Base-by-base conservation (phyloP, 2,329 filamentous ascomycete species). In the Neurospora sp. region DNA sequence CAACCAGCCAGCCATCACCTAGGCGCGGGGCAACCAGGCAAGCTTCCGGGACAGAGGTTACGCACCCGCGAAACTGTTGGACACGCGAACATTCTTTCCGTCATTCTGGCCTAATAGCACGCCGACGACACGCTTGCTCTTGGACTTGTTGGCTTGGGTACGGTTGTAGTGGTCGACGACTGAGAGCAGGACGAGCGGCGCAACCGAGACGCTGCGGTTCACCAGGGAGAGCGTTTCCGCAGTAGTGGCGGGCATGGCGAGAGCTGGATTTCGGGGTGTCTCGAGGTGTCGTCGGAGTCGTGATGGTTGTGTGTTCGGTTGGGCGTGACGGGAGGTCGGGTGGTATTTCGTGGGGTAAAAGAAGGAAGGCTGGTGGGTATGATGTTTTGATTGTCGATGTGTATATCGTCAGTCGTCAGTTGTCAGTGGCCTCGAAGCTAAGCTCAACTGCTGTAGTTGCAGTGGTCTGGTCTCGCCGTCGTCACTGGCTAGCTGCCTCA, bases 101-200 rank as follows among this genome's bases (percentile, higher is more conserved):
- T 97, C 92, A 76, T 98, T 98, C 83, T 97, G 93, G 66, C 96
- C 96, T 72, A 99, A 85, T 70, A 99, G 84, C 67, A 98, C 96
- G 78, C 96, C 96, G 41, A 99, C 95, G 43, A 98, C 96, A 78
- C 96, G 89, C 84, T 89, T 90, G 79, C 91, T 90, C 79, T 86
- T 85, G 76, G 92, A 93, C 79, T 92, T 94, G 82, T 96, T 97
- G 76, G 91, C 92, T 73, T 90, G 91, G 73, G 92, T 92, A 74
- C 96, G 92, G 80, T 96, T 96, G 84, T 97, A 99, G 84, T 99
- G 96, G 85, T 99, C 96, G 87, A 97, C 96, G 76, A 91, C 94
- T 74, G 95, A 98, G 78, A 99, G 92, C 76, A 99, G 92, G 78
- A 99, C 96, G 80, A 99, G 90, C 76, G 96, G 96, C 77, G 96